Conservation (phyloP, 2,329 filamentous ascomycete species). For the Botryotinia convoluta region DNA sequence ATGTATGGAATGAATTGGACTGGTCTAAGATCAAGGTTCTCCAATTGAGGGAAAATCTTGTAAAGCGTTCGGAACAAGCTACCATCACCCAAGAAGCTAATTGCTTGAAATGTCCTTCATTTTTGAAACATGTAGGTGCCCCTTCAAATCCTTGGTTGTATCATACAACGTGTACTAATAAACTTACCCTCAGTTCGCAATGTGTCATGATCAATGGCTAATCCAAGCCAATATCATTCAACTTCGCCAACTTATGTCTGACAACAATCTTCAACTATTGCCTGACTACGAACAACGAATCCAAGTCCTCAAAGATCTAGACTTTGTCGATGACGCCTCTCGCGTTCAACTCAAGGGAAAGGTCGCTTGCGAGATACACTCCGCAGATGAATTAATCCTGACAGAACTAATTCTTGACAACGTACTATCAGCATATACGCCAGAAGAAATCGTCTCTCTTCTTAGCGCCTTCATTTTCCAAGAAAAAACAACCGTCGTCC, state of each 20-base stretch:
- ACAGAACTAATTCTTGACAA: conserved; percentile 97
- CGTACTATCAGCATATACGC: conserved; percentile 89
- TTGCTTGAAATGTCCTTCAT: conserved; percentile 69
- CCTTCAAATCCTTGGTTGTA: not conserved
- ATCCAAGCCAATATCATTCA: conserved; percentile 91
- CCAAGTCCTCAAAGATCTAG: conserved; percentile 84
- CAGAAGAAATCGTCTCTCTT: conserved; percentile 92
- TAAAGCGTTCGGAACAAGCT: conserved; percentile 65
- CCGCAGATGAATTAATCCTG: conserved; percentile 90
- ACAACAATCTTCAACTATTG: conserved; percentile 92
- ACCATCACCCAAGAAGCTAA: conserved; percentile 60
- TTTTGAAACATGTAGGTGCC: conserved; percentile 77
- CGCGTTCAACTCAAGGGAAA: conserved; percentile 96
- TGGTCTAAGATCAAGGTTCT: conserved; percentile 80
- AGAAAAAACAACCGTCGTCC: conserved; percentile 84
- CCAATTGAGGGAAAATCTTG: conserved; percentile 73
- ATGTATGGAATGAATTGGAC: conserved; percentile 81
- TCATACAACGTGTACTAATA: not conserved
- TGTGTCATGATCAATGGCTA: conserved; percentile 95
- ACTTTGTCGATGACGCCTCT: conserved; percentile 82
- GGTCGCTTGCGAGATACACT: conserved; percentile 96
- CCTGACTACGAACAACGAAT: conserved; percentile 97
- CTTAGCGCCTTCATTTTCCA: conserved; percentile 96
- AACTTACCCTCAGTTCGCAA: conserved; percentile 64
- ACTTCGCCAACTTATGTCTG: conserved; percentile 84